Percentiles rank a stretch among this genome's conserved stretches.
Conservation (phyloP, 1,284 basidiomycete genomes). For the Garcileccinum viscosum region DNA sequence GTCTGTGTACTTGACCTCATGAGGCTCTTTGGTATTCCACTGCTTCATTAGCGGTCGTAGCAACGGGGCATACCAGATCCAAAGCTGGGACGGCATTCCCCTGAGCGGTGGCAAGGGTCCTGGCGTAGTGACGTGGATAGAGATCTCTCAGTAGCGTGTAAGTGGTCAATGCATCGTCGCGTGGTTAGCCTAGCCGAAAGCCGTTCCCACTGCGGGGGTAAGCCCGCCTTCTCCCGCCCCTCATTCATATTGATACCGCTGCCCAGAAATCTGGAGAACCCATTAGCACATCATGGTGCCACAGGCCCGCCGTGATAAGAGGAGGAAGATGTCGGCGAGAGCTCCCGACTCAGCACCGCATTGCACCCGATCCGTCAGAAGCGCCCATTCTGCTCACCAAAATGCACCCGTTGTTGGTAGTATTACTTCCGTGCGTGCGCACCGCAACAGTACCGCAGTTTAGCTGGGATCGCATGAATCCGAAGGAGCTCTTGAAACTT, state of each 20-base stretch:
- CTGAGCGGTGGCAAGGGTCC: background rate
- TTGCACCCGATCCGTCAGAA: conserved; percentile 6
- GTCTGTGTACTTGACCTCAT: conserved; percentile 17
- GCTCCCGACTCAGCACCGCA: background rate
- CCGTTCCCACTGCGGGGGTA: background rate
- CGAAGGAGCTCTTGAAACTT: conserved; percentile 8
- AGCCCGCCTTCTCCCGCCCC: background rate
- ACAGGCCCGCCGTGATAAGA: background rate
- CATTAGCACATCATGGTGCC: background rate
- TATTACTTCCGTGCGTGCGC: conserved; percentile 1
- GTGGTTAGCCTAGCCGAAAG: background rate
- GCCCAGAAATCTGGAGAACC: background rate
- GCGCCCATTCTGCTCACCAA: background rate
- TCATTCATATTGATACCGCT: background rate
- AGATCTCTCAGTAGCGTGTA: background rate
- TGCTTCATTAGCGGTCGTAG: background rate
- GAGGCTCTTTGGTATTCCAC: background rate
- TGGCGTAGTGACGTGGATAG: background rate
- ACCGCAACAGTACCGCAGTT: conserved; percentile 22
- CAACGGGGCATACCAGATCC: background rate
- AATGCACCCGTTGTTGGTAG: background rate
- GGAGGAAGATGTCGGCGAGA: background rate
- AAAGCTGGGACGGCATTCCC: background rate
- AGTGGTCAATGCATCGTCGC: background rate
- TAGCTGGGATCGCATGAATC: conserved; percentile 19